Base-by-base conservation (phyloP, 768 basidiomycete genomes). In the Royoungia palumana region DNA sequence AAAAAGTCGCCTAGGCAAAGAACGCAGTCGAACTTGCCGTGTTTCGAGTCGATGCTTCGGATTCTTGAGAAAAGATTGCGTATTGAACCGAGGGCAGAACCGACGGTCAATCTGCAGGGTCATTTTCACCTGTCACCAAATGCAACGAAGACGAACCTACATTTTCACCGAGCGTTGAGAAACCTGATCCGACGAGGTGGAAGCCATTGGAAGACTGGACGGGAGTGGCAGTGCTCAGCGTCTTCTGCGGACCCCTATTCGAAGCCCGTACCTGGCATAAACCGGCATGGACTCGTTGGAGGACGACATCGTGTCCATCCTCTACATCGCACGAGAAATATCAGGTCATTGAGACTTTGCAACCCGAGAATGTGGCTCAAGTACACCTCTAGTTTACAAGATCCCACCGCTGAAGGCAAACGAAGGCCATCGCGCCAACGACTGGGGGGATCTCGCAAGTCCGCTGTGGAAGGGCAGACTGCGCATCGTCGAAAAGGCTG, bases 391-490 rank as follows among this genome's bases (percentile, higher is more conserved):
- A 94, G 94, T 95, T 32, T 95, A 86, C 75, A 90, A 86, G 73
- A 91, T 96, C 40, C 94, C 94, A 2, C 83, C 93, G 40, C 72
- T 94, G 60, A 91, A 81, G 61, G 78, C 77, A 34, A 88, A 92
- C 60, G 89, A 93, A 62, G 94, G 94, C 9, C 87, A 95, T 70
- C 85, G 90, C 45, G 94, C 94, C 11, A 85, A 84, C 46, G 89
- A 93, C 56, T 97, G 94, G 94, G 90, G 93, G 14, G 87, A 93
- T 67, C 79, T 94, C 35, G 78, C 78, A 16, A 62, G 77, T 47
- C 90, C 91, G 5, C 69, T 97, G 20, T 97, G 94, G 94, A 94
- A 94, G 64, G 94, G 94, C 16, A 78, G 94, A 36, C 71, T 97
- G 55, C 80, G 92, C 51, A 85, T 96, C 50, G 71, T 91, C 21